These are phyloP conservation scores for Candida multigemmis DNA, from an alignment of 805 yeast species.

Conservation along the genomic window DNA sequence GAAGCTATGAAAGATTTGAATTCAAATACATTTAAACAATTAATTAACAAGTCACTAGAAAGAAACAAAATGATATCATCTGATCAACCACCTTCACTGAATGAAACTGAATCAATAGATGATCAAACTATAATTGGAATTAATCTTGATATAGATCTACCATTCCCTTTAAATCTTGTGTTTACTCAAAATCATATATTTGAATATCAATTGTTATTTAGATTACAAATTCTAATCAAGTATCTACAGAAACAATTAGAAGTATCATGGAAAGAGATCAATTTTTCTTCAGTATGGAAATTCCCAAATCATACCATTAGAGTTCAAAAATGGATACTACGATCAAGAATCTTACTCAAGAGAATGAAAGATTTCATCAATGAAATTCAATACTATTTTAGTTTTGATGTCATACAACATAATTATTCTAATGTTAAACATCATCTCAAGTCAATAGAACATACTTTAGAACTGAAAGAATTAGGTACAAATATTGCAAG, in stretches of 20 bases:
- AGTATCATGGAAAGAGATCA: constrained; percentile 65
- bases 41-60: constrained; percentile 35
- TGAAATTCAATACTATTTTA: constrained; percentile 46
- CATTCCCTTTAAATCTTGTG: constrained; percentile 80
- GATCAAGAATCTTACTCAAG: constrained; percentile 46
- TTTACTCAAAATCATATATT: constrained; percentile 60
- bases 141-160: constrained; percentile 52
- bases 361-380: constrained; percentile 50
- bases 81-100: constrained; percentile 2
- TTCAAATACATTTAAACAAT: constrained; percentile 24
- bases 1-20: constrained; percentile 32
- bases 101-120: constrained; percentile 20
- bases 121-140: constrained; percentile 41
- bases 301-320: constrained; percentile 32
- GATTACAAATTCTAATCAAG: constrained; percentile 59
- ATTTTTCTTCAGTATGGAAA: constrained; percentile 59
- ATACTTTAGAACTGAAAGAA: constrained; percentile 1
- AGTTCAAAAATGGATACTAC: constrained; percentile 44
- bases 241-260: constrained; percentile 52
- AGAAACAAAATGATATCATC: constrained; percentile 7
- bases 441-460: background rate
- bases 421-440: background rate
- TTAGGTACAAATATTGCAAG: background rate
- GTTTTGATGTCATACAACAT: constrained; percentile 43
- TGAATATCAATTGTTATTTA: constrained; percentile 73